phyloP scores from a whole-genome alignment of 129 eudicot species.

The Saposhnikovia divaricata region DNA sequence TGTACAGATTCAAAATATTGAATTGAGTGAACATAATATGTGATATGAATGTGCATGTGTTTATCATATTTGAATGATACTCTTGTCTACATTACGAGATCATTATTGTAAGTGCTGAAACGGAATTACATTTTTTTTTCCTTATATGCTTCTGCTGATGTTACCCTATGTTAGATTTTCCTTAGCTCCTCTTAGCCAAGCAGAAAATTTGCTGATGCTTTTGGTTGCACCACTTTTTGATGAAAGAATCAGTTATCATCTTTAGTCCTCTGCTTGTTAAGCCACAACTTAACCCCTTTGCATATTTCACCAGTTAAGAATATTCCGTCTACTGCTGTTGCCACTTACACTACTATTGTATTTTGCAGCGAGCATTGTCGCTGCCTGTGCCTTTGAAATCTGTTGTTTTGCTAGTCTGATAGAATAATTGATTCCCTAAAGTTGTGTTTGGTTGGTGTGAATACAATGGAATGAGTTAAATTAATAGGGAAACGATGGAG shows the following conservation, averaged over 20 bases:
- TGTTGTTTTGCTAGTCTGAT: neutral
- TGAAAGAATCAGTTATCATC: neutral
- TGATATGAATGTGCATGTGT: neutral
- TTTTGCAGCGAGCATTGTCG: neutral
- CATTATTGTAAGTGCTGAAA: no score
- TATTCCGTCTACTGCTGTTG: neutral
- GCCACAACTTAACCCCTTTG: neutral
- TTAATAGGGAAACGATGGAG: no score
- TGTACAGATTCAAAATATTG: no score
- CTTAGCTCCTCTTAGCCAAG: neutral
- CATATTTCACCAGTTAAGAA: neutral
- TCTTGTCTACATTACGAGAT: no score
- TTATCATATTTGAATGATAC: neutral
- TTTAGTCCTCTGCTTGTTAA: neutral
- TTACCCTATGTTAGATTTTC: slow-evolving; percentile 14
- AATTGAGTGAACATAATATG: neutral
- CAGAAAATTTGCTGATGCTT: neutral
- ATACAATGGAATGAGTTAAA: no score
- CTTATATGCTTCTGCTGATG: slow-evolving; percentile 11
- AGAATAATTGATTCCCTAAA: neutral
- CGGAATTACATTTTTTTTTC: slow-evolving; percentile 3
- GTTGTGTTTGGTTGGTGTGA: no score
- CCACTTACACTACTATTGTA: neutral
- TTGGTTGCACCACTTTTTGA: neutral
- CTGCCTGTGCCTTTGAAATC: neutral